These are phyloP conservation scores for Pinus taeda DNA, from an alignment of 75 land plant genomes.

Conservation along the genomic window DNA sequence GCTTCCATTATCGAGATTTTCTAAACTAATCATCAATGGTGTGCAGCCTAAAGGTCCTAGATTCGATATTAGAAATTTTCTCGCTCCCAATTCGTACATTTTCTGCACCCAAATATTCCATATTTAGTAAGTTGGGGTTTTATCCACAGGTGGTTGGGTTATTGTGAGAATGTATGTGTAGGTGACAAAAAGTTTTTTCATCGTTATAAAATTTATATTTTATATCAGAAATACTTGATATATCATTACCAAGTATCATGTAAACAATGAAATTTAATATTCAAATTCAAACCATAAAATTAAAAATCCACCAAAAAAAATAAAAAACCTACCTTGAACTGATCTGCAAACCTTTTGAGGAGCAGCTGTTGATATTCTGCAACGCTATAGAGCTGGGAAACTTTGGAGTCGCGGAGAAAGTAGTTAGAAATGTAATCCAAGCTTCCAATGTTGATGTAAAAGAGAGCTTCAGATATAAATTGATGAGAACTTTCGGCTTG, in stretches of 20 bases:
- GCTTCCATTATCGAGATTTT: neutral
- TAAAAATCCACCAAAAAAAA: neutral
- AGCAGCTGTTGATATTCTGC: neutral
- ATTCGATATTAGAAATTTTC: constrained; percentile 15
- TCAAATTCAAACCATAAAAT: no score
- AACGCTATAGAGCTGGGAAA: constrained; percentile 2
- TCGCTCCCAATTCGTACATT: constrained; percentile 15
- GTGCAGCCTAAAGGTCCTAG: constrained; percentile 18
- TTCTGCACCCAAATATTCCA: constrained; percentile 7
- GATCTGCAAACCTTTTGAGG: constrained; percentile 2
- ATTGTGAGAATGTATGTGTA: no score
- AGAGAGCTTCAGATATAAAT: constrained; percentile 3
- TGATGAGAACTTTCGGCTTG: constrained; percentile 3
- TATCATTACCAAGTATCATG: no score
- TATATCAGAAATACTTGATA: no score
- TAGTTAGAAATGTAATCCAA: constrained; percentile 4
- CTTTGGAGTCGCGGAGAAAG: neutral
- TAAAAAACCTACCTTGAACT: neutral
- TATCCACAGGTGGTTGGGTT: no score
- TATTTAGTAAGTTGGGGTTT: no score
- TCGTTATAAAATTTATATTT: no score
- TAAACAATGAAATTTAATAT: no score
- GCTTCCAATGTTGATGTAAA: constrained; percentile 12
- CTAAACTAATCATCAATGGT: constrained; percentile 12
- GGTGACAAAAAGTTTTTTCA: no score